phyloP scores from a whole-genome alignment of 1,139 yeast genomes.

The Zygosaccharomyces sapae region DNA sequence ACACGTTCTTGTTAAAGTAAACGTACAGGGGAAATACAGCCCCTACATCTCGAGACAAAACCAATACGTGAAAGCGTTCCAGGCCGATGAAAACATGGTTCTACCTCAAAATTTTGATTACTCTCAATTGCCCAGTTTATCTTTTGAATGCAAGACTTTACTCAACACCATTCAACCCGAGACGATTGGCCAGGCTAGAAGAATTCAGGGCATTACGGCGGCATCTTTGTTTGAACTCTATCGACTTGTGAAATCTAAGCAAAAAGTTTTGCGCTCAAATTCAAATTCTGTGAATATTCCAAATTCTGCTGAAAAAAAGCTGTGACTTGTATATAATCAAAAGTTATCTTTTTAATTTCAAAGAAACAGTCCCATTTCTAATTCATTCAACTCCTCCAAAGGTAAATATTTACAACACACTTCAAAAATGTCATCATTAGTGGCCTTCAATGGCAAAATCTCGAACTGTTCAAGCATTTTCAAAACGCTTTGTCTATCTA shows the following conservation, averaged over 20 bases:
- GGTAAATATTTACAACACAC: conserved; percentile 27
- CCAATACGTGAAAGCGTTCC: conserved; percentile 68
- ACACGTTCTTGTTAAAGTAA: conserved; percentile 56
- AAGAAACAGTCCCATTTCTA: conserved; percentile 25
- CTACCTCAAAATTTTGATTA: conserved; percentile 69
- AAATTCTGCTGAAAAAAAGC: not conserved
- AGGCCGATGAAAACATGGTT: conserved; percentile 70
- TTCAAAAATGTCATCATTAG: conserved; percentile 26
- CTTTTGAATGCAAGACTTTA: conserved; percentile 69
- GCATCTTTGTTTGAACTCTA: conserved; percentile 71
- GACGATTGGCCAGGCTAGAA: conserved; percentile 90
- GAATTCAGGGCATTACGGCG: conserved; percentile 93
- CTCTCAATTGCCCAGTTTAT: conserved; percentile 47
- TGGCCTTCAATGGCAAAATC: conserved; percentile 12
- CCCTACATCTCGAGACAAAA: conserved; percentile 76
- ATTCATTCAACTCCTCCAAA: conserved; percentile 26
- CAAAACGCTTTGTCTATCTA: conserved; percentile 18
- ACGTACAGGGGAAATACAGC: conserved; percentile 77
- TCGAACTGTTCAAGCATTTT: conserved; percentile 16
- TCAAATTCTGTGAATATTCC: conserved; percentile 1
- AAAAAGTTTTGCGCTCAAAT: conserved; percentile 7
- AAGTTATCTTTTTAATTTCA: not conserved
- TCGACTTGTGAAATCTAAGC: conserved; percentile 33
- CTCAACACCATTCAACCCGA: conserved; percentile 76
- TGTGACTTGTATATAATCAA: conserved; percentile 1